These are phyloP conservation scores for Mycena albidolilacea DNA, from an alignment of 768 basidiomycete genomes.

Conservation along the genomic window DNA sequence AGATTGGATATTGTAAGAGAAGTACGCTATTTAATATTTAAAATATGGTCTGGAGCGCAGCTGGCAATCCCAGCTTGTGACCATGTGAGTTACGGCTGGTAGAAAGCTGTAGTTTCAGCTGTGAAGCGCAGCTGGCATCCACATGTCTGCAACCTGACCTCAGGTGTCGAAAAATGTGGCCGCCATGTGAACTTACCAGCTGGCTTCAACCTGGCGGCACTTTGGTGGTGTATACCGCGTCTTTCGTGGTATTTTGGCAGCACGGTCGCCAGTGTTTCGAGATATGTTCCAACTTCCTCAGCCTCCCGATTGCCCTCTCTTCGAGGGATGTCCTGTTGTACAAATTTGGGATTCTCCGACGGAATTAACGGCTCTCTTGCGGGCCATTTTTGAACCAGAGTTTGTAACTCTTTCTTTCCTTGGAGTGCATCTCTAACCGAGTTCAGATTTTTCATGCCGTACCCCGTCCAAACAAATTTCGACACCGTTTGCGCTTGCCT, in stretches of 20 bases:
- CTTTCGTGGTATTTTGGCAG: conserved; percentile 28
- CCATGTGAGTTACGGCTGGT: no score
- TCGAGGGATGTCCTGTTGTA: conserved; percentile 33
- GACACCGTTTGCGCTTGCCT: conserved; percentile 13
- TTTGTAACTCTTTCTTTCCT: background rate
- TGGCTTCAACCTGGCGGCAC: no score
- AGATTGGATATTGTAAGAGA: background rate
- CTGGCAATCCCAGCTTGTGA: no score
- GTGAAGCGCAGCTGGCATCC: no score
- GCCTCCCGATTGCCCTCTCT: conserved; percentile 22
- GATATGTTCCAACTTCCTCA: conserved; percentile 42
- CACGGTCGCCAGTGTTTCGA: conserved; percentile 37
- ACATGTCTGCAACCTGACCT: no score
- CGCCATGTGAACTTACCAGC: no score
- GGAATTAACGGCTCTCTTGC: conserved; percentile 25
- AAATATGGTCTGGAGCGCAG: no score
- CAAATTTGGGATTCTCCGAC: conserved; percentile 12
- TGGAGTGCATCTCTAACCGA: background rate
- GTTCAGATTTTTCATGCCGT: conserved; percentile 27
- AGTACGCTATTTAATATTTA: background rate
- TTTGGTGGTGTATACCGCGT: conserved; percentile 13
- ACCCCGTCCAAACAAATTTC: conserved; percentile 17
- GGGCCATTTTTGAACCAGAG: conserved; percentile 24
- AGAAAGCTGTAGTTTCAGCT: no score
- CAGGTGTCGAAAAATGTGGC: no score